A percentile compares a stretch with the other conserved stretches of the same genome.
phyloP scores from a whole-genome alignment of 2,329 filamentous ascomycete species.

The Chalara sp. region DNA sequence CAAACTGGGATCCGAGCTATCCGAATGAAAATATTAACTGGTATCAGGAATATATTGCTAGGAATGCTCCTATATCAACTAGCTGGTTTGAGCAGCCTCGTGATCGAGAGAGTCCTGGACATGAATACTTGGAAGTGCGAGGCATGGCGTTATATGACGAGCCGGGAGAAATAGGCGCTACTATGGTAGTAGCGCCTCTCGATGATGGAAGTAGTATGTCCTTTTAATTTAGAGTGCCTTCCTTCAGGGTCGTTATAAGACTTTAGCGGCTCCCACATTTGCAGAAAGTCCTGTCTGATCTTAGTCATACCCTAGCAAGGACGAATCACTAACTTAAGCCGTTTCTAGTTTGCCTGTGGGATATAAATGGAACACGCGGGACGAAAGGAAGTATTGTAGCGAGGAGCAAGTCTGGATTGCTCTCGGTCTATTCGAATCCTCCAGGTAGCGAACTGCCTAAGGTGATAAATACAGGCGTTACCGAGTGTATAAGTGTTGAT shows the following conservation, averaged over 20 bases:
- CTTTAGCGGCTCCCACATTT: no score
- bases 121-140: slow-evolving; percentile 56
- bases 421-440: slow-evolving; percentile 50
- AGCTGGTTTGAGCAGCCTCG: slow-evolving; percentile 69
- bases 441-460: slow-evolving; percentile 43
- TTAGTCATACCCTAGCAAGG: no score
- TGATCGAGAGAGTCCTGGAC: slow-evolving; percentile 33
- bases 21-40: slow-evolving; percentile 67
- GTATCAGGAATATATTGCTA: slow-evolving; percentile 85
- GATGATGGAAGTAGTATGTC: slow-evolving; percentile 78
- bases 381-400: slow-evolving; percentile 57
- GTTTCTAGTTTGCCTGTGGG: slow-evolving; percentile 52
- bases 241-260: no score
- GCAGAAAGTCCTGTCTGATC: no score
- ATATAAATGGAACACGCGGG: slow-evolving; percentile 51
- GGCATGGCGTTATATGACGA: slow-evolving; percentile 64
- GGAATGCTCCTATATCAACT: slow-evolving; percentile 65
- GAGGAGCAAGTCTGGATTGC: slow-evolving; percentile 58
- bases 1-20: slow-evolving; percentile 79
- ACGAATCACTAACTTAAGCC: no score
- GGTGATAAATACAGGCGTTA: slow-evolving; percentile 64
- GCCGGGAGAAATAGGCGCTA: slow-evolving; percentile 43
- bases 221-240: no score
- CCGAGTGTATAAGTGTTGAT: slow-evolving; percentile 79
- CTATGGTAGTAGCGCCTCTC: slow-evolving; percentile 65